Evolutionary conservation across 208 protist species (phyloP), one percentile per base, ranked within the genome.

Genomic region (Trypanosoma platydactyli): DNA sequence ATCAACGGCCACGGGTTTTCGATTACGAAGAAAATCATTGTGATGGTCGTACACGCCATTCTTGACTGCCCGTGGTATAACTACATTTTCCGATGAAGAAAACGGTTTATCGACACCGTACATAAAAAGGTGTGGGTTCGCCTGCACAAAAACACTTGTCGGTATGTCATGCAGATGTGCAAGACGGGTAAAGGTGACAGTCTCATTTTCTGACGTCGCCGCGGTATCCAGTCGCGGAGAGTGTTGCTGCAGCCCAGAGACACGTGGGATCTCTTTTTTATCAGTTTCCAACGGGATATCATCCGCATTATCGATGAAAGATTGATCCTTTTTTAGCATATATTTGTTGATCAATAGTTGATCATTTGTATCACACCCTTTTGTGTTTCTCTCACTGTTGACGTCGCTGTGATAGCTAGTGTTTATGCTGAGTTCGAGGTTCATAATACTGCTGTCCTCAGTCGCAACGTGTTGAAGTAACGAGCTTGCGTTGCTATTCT

Each of bases 101-200:
- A 85, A 53, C 9, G 60, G 6, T n/a, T 70, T 68, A 49, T 76
- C 54, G 40, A 54, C 54, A 20, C 59, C 73, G 41, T 73, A 68
- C 24, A 52, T 24, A 2, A 60, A 50, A 42, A 89, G 74, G 13
- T 76, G 50, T 6, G 83, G 79, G 42, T 84, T 89, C 50, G 68
- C 50, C 48, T 66, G 44, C 16, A 72, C 30, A 27, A 85, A 68
- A 38, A 33, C 56, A 29, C 57, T 27, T 13, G 78, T 25, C 12
- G 79, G 41, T 22, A 79, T 22, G 53, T 76, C 62, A 53, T 88
- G 68, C 51, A 79, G 25, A 30, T 77, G 72, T 0, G 79, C 55
- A 7, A 84, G 29, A 62, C 77, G 67, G 41, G 59, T 44, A 13
- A 88, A 63, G 18, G 81, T 83, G 20, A 60, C 58, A 3, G 82